Evolutionary conservation across 306 rosid genomes (phyloP), one percentile per base, ranked within the genome.

Genomic region (Lagenaria siceraria): DNA sequence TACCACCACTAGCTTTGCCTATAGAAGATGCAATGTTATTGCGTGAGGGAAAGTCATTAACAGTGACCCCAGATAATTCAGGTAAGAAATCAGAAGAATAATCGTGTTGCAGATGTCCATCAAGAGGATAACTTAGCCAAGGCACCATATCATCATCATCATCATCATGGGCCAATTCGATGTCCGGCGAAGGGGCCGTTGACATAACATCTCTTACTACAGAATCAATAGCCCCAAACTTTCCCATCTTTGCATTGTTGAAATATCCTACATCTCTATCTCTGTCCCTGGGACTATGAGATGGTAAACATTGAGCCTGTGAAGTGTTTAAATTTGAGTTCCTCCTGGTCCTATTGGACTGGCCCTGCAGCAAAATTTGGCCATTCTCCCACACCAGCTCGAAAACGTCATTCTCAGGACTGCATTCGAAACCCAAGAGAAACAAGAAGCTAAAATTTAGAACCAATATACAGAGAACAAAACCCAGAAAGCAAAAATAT

Each of bases 311-410:
- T 48, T 84, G 85, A 83, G 90, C 84, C 19, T 89, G 91, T 81
- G 86, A 77, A 82, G 80, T 86, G 85, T 81, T 84, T 60, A 68
- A 74, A 82, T 82, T 38, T 14, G 94, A 91, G 54, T 82, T 90
- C 85, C 78, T 95, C 82, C 89, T 90, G 68, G 71, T 83, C 84
- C 88, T 88, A 83, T 88, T 89, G 66, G 97, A 85, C 82, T 90
- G 97, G 25, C 90, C 92, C 83, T 88, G 97, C 79, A 81, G 84
- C 54, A 87, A 76, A 86, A 95, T 82, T 83, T 90, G 97, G 80
- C 99, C 99, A 82, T 88, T 89, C 78, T 89, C 93, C 97, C 93
- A 95, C 53, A 95, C 90, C 36, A 95, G 87, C 89, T 95, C 99
- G 64, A 90, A 82, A 78, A 92, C 82, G 77, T 90, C 97, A 83